Evolutionary conservation across 1,284 basidiomycete species (phyloP).

Genomic region (Takashimella tepidaria): DNA sequence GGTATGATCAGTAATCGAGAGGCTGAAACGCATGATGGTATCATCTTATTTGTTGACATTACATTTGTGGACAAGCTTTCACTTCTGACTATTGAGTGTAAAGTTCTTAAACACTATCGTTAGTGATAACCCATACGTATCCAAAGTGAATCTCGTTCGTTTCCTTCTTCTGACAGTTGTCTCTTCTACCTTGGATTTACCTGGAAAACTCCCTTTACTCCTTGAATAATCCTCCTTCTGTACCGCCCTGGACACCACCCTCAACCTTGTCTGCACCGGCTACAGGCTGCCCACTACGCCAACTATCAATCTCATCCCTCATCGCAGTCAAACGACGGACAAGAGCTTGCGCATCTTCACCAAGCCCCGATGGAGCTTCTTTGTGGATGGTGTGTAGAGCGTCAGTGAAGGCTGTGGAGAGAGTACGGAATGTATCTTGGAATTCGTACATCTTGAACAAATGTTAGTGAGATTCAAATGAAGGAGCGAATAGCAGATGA

Average conservation of each 20-base stretch:
- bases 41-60: too few species aligned
- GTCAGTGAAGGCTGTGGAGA: slow-evolving; percentile 32
- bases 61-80: too few species aligned
- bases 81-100: too few species aligned
- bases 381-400: slow-evolving; percentile 36
- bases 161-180: not conserved
- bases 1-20: too few species aligned
- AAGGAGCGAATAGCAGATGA: not conserved
- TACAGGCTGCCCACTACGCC: slow-evolving; percentile 22
- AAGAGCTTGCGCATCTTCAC: slow-evolving; percentile 31
- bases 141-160: too few species aligned
- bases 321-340: slow-evolving; percentile 29
- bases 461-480: not conserved
- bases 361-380: slow-evolving; percentile 30
- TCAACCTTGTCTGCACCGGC: slow-evolving; percentile 12
- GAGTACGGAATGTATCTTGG: slow-evolving; percentile 30
- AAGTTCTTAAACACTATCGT: too few species aligned
- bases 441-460: slow-evolving; percentile 19
- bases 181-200: too few species aligned
- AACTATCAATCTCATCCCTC: slow-evolving; percentile 33
- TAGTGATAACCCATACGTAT: too few species aligned
- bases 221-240: slow-evolving; percentile 12
- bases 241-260: slow-evolving; percentile 20
- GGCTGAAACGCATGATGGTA: too few species aligned
- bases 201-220: too few species aligned